A percentile compares a stretch with the other conserved stretches of the same genome.
Conservation (phyloP, 2,329 filamentous ascomycete genomes). For the Chrysoporthe puriensis region DNA sequence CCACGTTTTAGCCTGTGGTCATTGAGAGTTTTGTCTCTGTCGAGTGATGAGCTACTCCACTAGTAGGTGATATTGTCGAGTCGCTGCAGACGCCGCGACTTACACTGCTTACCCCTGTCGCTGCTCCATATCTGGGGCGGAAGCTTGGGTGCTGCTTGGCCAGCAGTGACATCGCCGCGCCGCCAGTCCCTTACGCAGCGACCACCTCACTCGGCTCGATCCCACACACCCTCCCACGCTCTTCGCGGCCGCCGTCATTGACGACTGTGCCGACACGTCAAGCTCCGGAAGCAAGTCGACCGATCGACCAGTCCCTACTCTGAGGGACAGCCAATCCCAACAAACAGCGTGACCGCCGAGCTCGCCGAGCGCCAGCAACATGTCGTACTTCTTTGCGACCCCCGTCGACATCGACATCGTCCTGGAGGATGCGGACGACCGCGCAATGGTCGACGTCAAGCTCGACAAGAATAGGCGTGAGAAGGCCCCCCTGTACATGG, state of each 20-base stretch:
- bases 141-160: slow-evolving; percentile 5
- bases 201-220: not conserved
- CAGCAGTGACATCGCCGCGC: slow-evolving; percentile 12
- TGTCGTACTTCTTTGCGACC: slow-evolving; percentile 98
- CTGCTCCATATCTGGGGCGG: not conserved
- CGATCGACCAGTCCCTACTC: slow-evolving; percentile 1
- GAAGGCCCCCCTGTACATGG: slow-evolving; percentile 95
- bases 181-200: slow-evolving; percentile 1
- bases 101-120: slow-evolving; percentile 9
- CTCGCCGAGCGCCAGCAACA: slow-evolving; percentile 45
- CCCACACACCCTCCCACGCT: not conserved
- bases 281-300: not conserved
- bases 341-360: slow-evolving; percentile 27
- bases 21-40: not conserved
- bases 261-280: not conserved
- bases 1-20: too few relatives aligned
- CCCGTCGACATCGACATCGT: slow-evolving; percentile 99
- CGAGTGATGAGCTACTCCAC: not conserved
- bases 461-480: slow-evolving; percentile 97
- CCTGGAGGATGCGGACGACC: slow-evolving; percentile 91
- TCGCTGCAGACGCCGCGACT: not conserved
- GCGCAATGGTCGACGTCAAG: slow-evolving; percentile 95
- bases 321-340: not conserved
- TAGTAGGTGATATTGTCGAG: too few relatives aligned
- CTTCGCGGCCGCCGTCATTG: not conserved